Percentiles rank a stretch among this genome's conserved stretches.
phyloP scores from a whole-genome alignment of 441 rosid species.

The Flueggea neowawraea region DNA sequence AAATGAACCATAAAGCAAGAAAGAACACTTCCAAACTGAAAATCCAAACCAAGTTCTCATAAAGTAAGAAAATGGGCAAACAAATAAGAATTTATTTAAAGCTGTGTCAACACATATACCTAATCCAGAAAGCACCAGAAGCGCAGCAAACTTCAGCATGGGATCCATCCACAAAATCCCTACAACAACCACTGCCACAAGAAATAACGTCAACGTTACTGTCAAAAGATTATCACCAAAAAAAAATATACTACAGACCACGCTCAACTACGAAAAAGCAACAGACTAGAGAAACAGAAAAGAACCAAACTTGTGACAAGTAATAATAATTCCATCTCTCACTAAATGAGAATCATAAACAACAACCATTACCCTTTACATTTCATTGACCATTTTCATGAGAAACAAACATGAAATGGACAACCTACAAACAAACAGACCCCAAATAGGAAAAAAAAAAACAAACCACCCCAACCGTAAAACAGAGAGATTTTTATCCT shows the following conservation, averaged over 20 bases:
- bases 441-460: too few species aligned
- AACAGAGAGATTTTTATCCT: too few species aligned
- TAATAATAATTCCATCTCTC: too few species aligned
- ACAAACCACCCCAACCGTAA: too few species aligned
- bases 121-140: conserved; percentile 44
- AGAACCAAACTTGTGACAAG: too few species aligned
- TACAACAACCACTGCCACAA: conserved; percentile 2
- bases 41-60: not conserved
- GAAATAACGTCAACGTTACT: too few species aligned
- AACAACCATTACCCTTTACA: conserved; percentile 2
- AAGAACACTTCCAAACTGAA: not conserved
- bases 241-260: too few species aligned
- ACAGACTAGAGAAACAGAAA: too few species aligned
- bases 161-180: conserved; percentile 33
- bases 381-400: conserved; percentile 29
- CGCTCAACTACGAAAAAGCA: too few species aligned
- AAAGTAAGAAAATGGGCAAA: not conserved
- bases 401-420: not conserved
- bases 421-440: too few species aligned
- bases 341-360: too few species aligned
- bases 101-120: conserved; percentile 30
- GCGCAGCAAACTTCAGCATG: conserved; percentile 32
- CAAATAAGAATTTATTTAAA: not conserved
- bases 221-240: too few species aligned
- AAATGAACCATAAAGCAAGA: not conserved